phyloP scores from a whole-genome alignment of 1,284 basidiomycete genomes.

The Sphaerobolus stellatus region DNA sequence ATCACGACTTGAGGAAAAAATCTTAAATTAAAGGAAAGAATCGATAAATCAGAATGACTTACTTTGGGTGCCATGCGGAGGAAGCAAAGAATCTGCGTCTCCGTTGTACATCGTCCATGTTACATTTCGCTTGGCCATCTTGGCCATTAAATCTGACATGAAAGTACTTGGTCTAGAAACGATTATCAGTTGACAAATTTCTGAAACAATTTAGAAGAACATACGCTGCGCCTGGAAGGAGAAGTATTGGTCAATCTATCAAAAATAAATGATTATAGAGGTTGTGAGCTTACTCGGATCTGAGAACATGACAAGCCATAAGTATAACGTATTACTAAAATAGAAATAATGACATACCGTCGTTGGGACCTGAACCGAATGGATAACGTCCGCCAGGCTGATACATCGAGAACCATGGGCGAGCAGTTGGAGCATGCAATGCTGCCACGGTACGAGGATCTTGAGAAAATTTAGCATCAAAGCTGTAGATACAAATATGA shows the following conservation, averaged over 20 bases:
- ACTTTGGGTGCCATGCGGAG: slow-evolving; percentile 59
- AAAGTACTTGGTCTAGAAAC: slow-evolving; percentile 57
- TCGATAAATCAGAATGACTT: background rate
- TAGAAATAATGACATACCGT: slow-evolving; percentile 2
- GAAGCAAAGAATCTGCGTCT: slow-evolving; percentile 64
- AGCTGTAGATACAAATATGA: background rate
- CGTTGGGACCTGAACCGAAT: slow-evolving; percentile 43
- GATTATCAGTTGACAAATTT: too few species aligned
- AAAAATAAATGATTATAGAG: too few species aligned
- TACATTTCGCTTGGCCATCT: slow-evolving; percentile 50
- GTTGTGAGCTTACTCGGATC: too few species aligned
- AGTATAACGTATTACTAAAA: too few species aligned
- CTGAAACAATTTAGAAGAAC: too few species aligned
- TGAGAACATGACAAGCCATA: too few species aligned
- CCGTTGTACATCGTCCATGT: slow-evolving; percentile 62
- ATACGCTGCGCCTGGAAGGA: slow-evolving; percentile 45
- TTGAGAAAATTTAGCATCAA: background rate
- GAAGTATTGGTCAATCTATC: too few species aligned
- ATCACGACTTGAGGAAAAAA: background rate
- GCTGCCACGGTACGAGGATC: slow-evolving; percentile 14
- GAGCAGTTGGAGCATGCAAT: slow-evolving; percentile 16
- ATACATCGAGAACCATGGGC: slow-evolving; percentile 9
- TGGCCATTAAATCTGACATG: slow-evolving; percentile 61
- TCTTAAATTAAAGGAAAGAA: background rate
- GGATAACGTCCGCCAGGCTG: slow-evolving; percentile 33